Percentiles rank a stretch among this genome's conserved stretches.
Evolutionary conservation across 306 rosid genomes (phyloP).

Genomic region (Vigna nakashimae): DNA sequence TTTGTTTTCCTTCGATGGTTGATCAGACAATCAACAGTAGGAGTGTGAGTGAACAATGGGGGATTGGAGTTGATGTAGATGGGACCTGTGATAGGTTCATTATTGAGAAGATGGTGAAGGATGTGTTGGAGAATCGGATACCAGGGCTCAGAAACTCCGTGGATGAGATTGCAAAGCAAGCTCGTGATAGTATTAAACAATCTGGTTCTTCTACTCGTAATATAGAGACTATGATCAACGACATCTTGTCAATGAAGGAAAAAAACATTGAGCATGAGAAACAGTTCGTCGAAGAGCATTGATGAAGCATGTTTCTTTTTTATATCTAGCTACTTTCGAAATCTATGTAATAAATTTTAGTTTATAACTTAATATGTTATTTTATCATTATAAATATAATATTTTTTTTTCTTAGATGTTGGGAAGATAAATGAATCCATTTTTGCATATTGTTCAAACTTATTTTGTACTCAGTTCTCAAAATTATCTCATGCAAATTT

Average conservation of each 20-base stretch:
- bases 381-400: no score
- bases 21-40: slow-evolving; percentile 49
- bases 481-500: no score
- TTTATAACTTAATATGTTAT: no score
- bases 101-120: slow-evolving; percentile 41
- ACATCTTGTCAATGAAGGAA: slow-evolving; percentile 8
- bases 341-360: no score
- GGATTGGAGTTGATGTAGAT: slow-evolving; percentile 38
- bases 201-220: slow-evolving; percentile 39
- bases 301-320: no score
- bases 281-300: no score
- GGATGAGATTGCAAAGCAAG: slow-evolving; percentile 21
- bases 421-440: no score
- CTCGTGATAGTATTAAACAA: not conserved
- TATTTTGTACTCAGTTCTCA: no score
- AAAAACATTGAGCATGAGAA: no score
- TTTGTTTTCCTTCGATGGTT: slow-evolving; percentile 37
- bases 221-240: slow-evolving; percentile 23
- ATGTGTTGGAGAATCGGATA: slow-evolving; percentile 33
- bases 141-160: slow-evolving; percentile 34
- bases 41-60: slow-evolving; percentile 50
- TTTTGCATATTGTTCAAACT: no score
- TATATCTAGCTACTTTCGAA: no score
- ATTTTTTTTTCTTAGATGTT: no score
- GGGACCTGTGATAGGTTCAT: slow-evolving; percentile 24